A percentile compares a stretch with the other conserved stretches of the same genome.
Evolutionary conservation across 495 filamentous ascomycete genomes (phyloP).

Genomic region (Xylaria palmicola): DNA sequence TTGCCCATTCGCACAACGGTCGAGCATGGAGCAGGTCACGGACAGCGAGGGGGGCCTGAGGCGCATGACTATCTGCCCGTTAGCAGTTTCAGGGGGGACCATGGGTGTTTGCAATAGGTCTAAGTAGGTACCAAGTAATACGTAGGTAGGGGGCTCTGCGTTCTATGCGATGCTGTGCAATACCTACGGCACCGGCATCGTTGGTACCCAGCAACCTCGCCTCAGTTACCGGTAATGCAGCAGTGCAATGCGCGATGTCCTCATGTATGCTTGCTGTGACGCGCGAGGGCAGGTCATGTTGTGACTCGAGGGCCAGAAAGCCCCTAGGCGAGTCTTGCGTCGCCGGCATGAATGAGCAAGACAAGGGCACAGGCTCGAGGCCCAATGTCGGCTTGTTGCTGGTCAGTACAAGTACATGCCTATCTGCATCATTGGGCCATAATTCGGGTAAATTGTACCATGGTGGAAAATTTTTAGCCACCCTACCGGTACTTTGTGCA

Average conservation of each 20-base stretch:
- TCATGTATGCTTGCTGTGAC: slow-evolving; percentile 21
- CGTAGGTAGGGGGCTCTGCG: not conserved
- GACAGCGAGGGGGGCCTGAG: not conserved
- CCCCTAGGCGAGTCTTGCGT: too few relatives aligned
- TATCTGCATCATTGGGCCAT: slow-evolving; percentile 25
- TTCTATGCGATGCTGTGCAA: not conserved
- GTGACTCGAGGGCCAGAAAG: slow-evolving; percentile 28
- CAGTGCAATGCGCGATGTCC: slow-evolving; percentile 28
- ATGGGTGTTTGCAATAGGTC: slow-evolving; percentile 1
- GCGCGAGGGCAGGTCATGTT: slow-evolving; percentile 22
- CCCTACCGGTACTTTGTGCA: slow-evolving; percentile 3
- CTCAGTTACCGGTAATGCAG: not conserved
- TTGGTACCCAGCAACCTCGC: not conserved
- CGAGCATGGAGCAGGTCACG: not conserved
- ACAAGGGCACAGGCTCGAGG: not conserved
- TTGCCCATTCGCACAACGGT: not conserved
- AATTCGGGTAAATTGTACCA: slow-evolving; percentile 31
- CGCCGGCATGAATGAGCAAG: slow-evolving; percentile 4
- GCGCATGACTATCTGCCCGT: not conserved
- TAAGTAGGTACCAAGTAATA: not conserved
- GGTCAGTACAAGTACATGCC: too few relatives aligned
- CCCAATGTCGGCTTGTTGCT: not conserved
- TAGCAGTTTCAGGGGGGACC: slow-evolving; percentile 1
- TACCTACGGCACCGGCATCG: not conserved
- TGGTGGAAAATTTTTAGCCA: slow-evolving; percentile 22